Conservation (phyloP, 345 rosid genomes). For the Euphorbia pulcherrima region DNA sequence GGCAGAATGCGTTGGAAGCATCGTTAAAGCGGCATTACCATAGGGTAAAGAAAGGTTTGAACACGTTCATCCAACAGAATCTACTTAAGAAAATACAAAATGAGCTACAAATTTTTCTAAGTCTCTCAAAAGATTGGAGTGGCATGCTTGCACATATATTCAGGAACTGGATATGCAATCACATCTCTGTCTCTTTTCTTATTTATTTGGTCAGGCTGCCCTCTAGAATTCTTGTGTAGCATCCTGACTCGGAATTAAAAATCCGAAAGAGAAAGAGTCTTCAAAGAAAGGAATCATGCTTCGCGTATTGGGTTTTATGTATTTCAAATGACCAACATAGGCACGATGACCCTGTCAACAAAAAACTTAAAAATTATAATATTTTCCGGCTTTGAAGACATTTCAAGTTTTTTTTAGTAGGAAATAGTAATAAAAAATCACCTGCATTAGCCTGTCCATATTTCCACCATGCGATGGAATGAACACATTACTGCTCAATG, state of each 20-base stretch:
- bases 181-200: constrained; percentile 56
- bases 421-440: constrained; percentile 8
- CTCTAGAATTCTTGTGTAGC: constrained; percentile 55
- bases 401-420: constrained; percentile 33
- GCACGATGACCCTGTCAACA: constrained; percentile 63
- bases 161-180: constrained; percentile 63
- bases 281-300: constrained; percentile 56
- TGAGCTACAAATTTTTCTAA: not conserved
- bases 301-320: constrained; percentile 64
- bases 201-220: constrained; percentile 52
- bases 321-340: constrained; percentile 66
- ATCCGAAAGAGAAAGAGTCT: constrained; percentile 42
- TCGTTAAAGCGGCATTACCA: no score
- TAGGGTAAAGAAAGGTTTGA: no score
- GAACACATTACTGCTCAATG: constrained; percentile 65
- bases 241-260: constrained; percentile 46
- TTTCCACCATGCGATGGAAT: constrained; percentile 87
- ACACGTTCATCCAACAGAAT: no score
- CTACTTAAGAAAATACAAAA: not conserved
- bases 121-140: constrained; percentile 20
- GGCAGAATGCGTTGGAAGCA: no score
- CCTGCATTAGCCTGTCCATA: constrained; percentile 71
- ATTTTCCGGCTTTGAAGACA: not conserved
- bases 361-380: not conserved
- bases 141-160: constrained; percentile 61